These are phyloP conservation scores for Rhizopus delemar DNA, from an alignment of 371 early-diverging fungal species.

Conservation along the genomic window DNA sequence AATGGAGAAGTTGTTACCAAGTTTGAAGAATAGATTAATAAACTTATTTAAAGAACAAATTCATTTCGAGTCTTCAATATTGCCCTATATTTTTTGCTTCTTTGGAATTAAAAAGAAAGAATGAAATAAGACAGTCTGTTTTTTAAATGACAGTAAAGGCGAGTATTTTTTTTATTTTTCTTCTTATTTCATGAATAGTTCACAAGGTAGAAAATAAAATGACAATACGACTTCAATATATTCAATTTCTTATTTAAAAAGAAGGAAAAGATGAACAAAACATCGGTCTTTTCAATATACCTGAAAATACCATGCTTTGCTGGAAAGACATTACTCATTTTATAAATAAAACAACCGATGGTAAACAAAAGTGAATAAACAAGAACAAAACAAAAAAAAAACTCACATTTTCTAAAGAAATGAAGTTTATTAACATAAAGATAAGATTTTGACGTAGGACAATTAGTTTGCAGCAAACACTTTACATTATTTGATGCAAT, in stretches of 20 bases:
- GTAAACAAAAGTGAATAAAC: conserved; percentile 25
- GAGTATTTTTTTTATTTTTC: no score
- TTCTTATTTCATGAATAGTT: no score
- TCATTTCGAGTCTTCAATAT: no score
- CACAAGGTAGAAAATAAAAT: no score
- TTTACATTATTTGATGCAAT: conserved; percentile 77
- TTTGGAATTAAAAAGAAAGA: no score
- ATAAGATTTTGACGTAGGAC: conserved; percentile 65
- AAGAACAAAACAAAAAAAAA: background rate
- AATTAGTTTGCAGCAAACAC: conserved; percentile 59
- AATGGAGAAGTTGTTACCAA: conserved; percentile 32
- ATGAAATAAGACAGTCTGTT: no score
- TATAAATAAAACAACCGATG: conserved; percentile 54
- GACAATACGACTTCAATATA: no score
- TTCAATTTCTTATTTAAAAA: background rate
- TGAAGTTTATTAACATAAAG: no score
- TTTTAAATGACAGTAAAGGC: no score
- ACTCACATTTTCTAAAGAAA: background rate
- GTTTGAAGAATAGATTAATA: conserved; percentile 14
- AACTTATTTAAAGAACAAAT: no score
- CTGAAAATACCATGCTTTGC: conserved; percentile 13
- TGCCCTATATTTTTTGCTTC: no score
- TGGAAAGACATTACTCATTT: conserved; percentile 59
- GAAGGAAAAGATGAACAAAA: no score
- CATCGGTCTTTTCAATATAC: background rate